These are phyloP conservation scores for Primulina eburnea DNA, from an alignment of 257 asterid genomes.

Conservation along the genomic window DNA sequence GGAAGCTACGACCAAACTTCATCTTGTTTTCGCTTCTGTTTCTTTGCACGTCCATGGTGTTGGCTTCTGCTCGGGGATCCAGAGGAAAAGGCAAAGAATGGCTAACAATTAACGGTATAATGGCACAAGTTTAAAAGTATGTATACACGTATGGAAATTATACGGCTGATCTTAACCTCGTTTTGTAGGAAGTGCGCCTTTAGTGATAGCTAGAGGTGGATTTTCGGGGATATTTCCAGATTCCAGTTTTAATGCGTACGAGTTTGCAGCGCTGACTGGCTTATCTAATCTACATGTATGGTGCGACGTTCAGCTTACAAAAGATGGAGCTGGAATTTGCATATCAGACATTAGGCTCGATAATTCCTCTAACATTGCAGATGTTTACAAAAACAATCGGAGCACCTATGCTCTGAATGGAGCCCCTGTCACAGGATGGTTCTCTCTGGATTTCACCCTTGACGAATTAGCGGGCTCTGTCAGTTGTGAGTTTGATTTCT, in stretches of 20 bases:
- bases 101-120: no score
- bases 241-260: constrained; percentile 52
- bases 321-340: constrained; percentile 65
- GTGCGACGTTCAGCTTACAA: constrained; percentile 79
- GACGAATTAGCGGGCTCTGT: constrained; percentile 35
- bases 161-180: no score
- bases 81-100: no score
- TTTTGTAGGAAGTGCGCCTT: constrained; percentile 28
- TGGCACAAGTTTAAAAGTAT: no score
- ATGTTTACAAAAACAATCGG: neutral
- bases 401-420: constrained; percentile 53
- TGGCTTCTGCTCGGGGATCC: no score
- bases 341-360: constrained; percentile 55
- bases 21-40: no score
- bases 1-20: no score
- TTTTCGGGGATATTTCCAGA: constrained; percentile 78
- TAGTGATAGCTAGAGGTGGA: constrained; percentile 85
- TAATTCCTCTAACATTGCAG: constrained; percentile 39
- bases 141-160: no score
- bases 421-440: constrained; percentile 50
- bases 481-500: constrained; percentile 42
- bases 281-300: constrained; percentile 33
- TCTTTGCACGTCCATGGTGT: no score
- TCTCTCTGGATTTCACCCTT: constrained; percentile 55
- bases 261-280: constrained; percentile 28